Evolutionary conservation across 768 basidiomycete species (phyloP).

Genomic region (Trametes villosa): DNA sequence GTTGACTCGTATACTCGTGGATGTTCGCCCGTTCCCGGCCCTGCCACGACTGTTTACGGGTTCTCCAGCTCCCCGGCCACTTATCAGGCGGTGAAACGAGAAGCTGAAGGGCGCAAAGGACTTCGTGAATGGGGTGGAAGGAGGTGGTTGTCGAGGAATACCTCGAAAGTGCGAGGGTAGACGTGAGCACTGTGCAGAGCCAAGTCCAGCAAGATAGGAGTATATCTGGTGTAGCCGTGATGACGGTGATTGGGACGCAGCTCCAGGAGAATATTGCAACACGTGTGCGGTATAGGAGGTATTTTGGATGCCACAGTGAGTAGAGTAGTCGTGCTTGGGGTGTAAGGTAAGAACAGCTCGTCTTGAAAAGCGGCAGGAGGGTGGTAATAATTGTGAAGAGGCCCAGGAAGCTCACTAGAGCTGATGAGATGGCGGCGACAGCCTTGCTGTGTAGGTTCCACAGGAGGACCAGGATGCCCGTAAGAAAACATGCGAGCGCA

Average conservation of each 20-base stretch:
- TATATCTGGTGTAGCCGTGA: too few species aligned
- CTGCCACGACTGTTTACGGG: neutral
- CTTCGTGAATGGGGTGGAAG: neutral
- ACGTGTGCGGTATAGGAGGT: too few species aligned
- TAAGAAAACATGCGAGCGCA: slow-evolving; percentile 22
- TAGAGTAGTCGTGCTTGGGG: too few species aligned
- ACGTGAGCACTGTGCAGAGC: too few species aligned
- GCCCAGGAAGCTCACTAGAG: neutral
- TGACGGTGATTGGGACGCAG: too few species aligned
- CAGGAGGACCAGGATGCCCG: slow-evolving; percentile 22
- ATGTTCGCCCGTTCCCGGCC: neutral
- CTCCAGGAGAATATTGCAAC: too few species aligned
- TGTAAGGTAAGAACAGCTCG: neutral
- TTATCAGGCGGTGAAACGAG: neutral
- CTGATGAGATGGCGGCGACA: slow-evolving; percentile 9
- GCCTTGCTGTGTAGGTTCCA: slow-evolving; percentile 13
- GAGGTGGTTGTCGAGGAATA: too few species aligned
- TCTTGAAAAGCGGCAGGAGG: neutral
- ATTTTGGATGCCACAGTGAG: too few species aligned
- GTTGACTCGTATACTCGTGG: neutral
- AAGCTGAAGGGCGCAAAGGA: neutral
- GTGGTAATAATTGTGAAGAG: neutral
- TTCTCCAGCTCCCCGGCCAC: too few species aligned
- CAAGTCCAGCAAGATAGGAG: too few species aligned
- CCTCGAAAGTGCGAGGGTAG: too few species aligned